A percentile compares a stretch with the other conserved stretches of the same genome.
These are phyloP conservation scores for Fusarium redolens DNA, from an alignment of 2,329 filamentous ascomycete genomes.

Conservation along the genomic window DNA sequence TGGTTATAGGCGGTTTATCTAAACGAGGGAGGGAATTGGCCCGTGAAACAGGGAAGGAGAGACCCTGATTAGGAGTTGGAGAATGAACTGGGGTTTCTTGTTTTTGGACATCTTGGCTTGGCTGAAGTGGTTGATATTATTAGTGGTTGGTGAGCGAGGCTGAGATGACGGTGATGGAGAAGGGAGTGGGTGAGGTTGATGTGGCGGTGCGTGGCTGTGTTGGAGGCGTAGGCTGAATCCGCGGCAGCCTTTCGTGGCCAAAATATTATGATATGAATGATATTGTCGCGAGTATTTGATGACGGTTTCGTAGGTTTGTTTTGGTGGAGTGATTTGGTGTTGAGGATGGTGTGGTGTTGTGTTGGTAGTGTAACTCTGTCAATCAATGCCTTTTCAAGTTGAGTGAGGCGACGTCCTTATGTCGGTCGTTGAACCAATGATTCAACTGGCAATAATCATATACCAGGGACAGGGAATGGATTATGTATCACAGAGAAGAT, in stretches of 20 bases:
- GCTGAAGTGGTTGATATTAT: slow-evolving; percentile 17
- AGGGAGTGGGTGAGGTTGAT: slow-evolving; percentile 36
- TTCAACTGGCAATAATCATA: background rate
- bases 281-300: background rate
- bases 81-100: background rate
- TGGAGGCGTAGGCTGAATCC: background rate
- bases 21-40: background rate
- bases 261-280: background rate
- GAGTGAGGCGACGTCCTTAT: background rate
- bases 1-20: background rate
- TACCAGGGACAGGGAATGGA: background rate
- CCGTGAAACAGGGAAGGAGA: slow-evolving; percentile 22
- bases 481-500: no score
- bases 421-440: background rate
- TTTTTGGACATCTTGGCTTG: slow-evolving; percentile 37
- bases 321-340: background rate
- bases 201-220: slow-evolving; percentile 37
- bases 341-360: background rate
- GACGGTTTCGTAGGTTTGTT: background rate
- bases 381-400: background rate
- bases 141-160: slow-evolving; percentile 28
- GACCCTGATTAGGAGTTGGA: slow-evolving; percentile 14
- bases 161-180: slow-evolving; percentile 19
- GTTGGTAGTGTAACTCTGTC: background rate
- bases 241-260: slow-evolving; percentile 4